Conservation (phyloP, 805 yeast species). For the Teunomyces pallodes region DNA sequence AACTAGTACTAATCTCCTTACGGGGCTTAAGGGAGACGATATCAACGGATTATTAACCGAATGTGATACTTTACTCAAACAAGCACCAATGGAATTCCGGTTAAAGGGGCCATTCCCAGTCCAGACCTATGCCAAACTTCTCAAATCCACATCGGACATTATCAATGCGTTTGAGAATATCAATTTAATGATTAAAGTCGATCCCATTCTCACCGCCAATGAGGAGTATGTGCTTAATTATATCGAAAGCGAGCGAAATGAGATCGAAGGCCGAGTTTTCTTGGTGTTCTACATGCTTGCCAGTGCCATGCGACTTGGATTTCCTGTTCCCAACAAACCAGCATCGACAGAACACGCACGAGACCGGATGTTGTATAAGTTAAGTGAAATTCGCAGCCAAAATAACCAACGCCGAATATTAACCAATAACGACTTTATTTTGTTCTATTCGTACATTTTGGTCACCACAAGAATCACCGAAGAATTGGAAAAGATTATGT, state of each 20-base stretch:
- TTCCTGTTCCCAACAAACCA: constrained; percentile 74
- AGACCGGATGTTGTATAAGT: constrained; percentile 62
- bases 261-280: constrained; percentile 69
- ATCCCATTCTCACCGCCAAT: constrained; percentile 48
- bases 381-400: constrained; percentile 53
- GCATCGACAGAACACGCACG: constrained; percentile 76
- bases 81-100: constrained; percentile 74
- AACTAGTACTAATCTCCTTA: constrained; percentile 7
- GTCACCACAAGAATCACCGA: constrained; percentile 67
- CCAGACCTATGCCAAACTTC: constrained; percentile 46
- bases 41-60: constrained; percentile 57
- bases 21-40: constrained; percentile 21
- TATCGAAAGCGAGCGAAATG: constrained; percentile 58
- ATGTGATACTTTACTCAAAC: constrained; percentile 56
- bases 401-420: constrained; percentile 22
- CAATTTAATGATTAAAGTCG: constrained; percentile 63
- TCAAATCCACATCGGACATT: constrained; percentile 59
- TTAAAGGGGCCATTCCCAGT: constrained; percentile 71
- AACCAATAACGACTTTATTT: constrained; percentile 70
- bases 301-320: constrained; percentile 69
- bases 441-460: constrained; percentile 71
- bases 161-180: constrained; percentile 75
- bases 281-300: constrained; percentile 76
- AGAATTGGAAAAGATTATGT: constrained; percentile 59
- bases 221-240: constrained; percentile 57